phyloP scores from a whole-genome alignment of 2,329 filamentous ascomycete genomes.

The Ascochyta fabae region DNA sequence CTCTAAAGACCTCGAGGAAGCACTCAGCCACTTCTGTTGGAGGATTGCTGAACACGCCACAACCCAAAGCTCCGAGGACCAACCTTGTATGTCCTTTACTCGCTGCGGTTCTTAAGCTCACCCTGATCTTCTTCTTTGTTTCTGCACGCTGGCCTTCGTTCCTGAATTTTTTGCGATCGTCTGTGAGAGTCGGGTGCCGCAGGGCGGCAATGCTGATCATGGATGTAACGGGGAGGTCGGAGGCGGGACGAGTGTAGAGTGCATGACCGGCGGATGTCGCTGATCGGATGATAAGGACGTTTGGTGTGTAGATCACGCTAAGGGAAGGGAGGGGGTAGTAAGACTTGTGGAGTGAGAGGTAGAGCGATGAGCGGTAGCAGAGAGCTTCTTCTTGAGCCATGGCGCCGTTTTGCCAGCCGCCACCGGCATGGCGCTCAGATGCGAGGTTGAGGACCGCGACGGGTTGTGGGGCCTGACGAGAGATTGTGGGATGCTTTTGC shows the following conservation, averaged over 20 bases:
- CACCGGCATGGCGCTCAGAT: constrained; percentile 63
- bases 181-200: constrained; percentile 47
- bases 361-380: constrained; percentile 67
- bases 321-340: constrained; percentile 63
- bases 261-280: constrained; percentile 56
- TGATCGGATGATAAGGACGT: constrained; percentile 64
- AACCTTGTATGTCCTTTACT: constrained; percentile 62
- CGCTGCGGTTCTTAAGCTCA: constrained; percentile 67
- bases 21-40: constrained; percentile 65
- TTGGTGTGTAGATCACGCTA: constrained; percentile 65
- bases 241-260: constrained; percentile 44
- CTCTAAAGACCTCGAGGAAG: constrained; percentile 66
- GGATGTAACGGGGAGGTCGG: constrained; percentile 60
- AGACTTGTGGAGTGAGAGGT: constrained; percentile 52
- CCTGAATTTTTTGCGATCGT: constrained; percentile 23
- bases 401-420: constrained; percentile 67
- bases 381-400: constrained; percentile 73
- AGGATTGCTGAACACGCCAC: constrained; percentile 71
- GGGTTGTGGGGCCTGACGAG: constrained; percentile 28
- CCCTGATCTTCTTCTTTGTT: constrained; percentile 68
- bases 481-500: not conserved
- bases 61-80: constrained; percentile 73
- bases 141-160: constrained; percentile 54
- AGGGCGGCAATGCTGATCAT: constrained; percentile 68
- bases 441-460: constrained; percentile 73